Evolutionary conservation across 441 rosid genomes (phyloP), one percentile per base, ranked within the genome.

Genomic region (Omphalea diandra): DNA sequence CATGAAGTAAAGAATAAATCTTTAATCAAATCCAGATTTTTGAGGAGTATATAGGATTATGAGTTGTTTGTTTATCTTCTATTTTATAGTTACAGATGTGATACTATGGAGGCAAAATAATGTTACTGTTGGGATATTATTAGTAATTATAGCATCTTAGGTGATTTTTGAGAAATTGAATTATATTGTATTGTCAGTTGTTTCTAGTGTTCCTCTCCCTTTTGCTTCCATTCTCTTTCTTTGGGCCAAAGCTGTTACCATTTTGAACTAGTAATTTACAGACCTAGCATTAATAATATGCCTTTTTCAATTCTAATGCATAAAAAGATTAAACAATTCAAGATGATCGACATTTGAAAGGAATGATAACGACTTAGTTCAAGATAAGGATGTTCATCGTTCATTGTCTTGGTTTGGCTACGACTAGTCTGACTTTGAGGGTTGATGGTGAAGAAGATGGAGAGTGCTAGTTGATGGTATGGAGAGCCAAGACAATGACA

Each of bases 191-290:
- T n/a, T 94, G 60, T 90, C 94, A 47, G 93, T 94, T 65, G 70
- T 83, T 80, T 87, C 97, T 47, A 88, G 91, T 79, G 98, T 94
- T 77, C 87, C 90, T 26, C 90, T 92, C 64, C 96, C 92, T 68
- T 92, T 94, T 60, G 53, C 79, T 70, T 74, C 80, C 76, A 87
- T 88, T 79, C 88, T 94, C 54, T 92, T 91, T 72, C 77, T 92
- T 63, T 94, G 97, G 98, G 90, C 97, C 82, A 94, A 89, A 90
- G 88, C 97, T 70, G 98, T 98, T 18, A 84, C 97, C 35, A 77
- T 90, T 80, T 93, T 94, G 71, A 92, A 89, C 75, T 74, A 97
- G 98, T 94, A 76, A 58, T 32, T 67, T 49, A 10, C 54, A 33
- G 29, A 41, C 18, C n/a, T n/a, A n/a, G n/a, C n/a, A n/a, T n/a